Evolutionary conservation across 768 basidiomycete genomes (phyloP).

Genomic region (Rhizopogon vinicolor): DNA sequence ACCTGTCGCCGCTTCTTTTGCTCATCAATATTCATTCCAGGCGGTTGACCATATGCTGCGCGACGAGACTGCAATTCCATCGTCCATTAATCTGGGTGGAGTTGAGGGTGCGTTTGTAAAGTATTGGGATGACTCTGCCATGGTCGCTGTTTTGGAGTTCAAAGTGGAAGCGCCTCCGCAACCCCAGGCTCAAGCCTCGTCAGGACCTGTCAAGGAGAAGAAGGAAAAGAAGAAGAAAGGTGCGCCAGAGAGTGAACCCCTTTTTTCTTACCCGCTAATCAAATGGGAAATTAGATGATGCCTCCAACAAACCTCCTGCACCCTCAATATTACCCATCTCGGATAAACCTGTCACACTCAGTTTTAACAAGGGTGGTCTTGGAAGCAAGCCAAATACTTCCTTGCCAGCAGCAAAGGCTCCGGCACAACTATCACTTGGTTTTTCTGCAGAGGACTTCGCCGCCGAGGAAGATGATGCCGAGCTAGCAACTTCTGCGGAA

Average conservation of each 20-base stretch:
- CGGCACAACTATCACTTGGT: constrained; percentile 47
- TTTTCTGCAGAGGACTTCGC: constrained; percentile 63
- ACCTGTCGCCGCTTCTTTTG: constrained; percentile 90
- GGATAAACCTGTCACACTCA: constrained; percentile 78
- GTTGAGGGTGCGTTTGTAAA: constrained; percentile 69
- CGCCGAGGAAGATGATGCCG: constrained; percentile 34
- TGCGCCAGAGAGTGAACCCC: constrained; percentile 13
- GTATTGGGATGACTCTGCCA: constrained; percentile 92
- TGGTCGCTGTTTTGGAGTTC: constrained; percentile 71
- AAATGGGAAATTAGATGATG: constrained; percentile 26
- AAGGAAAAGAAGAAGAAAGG: constrained; percentile 59
- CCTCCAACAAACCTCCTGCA: constrained; percentile 35
- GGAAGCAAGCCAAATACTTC: constrained; percentile 15
- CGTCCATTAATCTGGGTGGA: constrained; percentile 66
- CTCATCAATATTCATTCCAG: constrained; percentile 87
- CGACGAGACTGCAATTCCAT: constrained; percentile 72
- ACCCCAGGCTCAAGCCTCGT: constrained; percentile 26
- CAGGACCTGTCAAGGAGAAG: constrained; percentile 56
- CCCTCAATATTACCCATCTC: constrained; percentile 71
- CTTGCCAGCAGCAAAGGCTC: constrained; percentile 23
- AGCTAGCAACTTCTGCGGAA: constrained; percentile 40
- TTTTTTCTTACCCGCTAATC: not conserved
- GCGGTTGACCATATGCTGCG: constrained; percentile 70
- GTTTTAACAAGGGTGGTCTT: constrained; percentile 48
- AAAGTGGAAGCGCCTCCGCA: constrained; percentile 61